These are phyloP conservation scores for Chimonanthus praecox DNA, from an alignment of 164 flowering plant genomes.

Conservation along the genomic window DNA sequence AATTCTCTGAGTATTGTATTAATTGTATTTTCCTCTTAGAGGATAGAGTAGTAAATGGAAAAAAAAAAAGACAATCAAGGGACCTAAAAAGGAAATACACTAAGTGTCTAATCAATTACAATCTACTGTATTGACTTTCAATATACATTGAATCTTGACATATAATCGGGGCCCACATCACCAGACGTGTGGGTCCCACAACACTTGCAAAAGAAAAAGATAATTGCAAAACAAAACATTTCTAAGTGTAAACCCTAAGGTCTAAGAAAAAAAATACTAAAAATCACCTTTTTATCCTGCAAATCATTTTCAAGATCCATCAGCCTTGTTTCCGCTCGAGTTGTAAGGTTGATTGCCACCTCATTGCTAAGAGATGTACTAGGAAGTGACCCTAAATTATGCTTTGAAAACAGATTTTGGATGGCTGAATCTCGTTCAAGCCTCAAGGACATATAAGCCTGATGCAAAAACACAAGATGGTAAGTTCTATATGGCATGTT, in stretches of 20 bases:
- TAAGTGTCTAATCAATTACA: too few relatives aligned
- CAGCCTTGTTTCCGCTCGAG: conserved; percentile 51
- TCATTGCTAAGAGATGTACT: conserved; percentile 59
- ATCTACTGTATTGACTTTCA: too few relatives aligned
- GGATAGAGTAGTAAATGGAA: too few relatives aligned
- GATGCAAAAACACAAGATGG: conserved; percentile 6
- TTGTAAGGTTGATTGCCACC: conserved; percentile 48
- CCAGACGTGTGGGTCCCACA: too few relatives aligned
- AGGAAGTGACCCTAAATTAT: conserved; percentile 70
- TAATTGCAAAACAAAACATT: too few relatives aligned
- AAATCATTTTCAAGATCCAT: conserved; percentile 61
- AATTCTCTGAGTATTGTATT: too few relatives aligned
- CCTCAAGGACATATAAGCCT: conserved; percentile 59
- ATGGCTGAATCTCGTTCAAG: conserved; percentile 62
- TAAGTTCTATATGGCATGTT: conserved; percentile 1
- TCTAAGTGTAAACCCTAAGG: not conserved
- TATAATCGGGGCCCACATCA: too few relatives aligned
- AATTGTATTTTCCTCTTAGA: too few relatives aligned
- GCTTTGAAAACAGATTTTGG: conserved; percentile 48
- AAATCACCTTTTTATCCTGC: conserved; percentile 64
- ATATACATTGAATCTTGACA: too few relatives aligned
- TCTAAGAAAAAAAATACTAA: not conserved
- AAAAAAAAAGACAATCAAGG: too few relatives aligned
- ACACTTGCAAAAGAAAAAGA: too few relatives aligned
- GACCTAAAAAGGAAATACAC: too few relatives aligned